These are phyloP conservation scores for Aspergillus sp. DNA, from an alignment of 2,329 filamentous ascomycete species.

Conservation along the genomic window DNA sequence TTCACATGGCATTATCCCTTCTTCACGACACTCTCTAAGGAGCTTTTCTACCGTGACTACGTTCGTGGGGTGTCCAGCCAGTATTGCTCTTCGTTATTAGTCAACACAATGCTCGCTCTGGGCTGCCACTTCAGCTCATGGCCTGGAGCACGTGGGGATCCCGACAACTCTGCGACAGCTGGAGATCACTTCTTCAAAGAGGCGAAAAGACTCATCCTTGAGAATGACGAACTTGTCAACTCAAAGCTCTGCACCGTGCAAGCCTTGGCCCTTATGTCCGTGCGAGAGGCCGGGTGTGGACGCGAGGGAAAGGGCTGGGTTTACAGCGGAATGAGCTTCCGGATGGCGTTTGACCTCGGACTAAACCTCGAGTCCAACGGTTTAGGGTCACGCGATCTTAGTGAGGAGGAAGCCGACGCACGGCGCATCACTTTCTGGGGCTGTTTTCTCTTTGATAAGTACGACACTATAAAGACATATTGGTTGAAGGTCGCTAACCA, in stretches of 20 bases:
- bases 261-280: conserved; percentile 92
- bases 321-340: conserved; percentile 97
- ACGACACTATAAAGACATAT: conserved; percentile 27
- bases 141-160: conserved; percentile 70
- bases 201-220: conserved; percentile 84
- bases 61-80: conserved; percentile 68
- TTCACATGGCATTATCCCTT: conserved; percentile 98
- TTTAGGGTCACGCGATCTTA: conserved; percentile 65
- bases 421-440: conserved; percentile 95
- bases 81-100: conserved; percentile 86
- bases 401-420: conserved; percentile 85
- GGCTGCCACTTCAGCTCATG: conserved; percentile 91
- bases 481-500: conserved; percentile 20
- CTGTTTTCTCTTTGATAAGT: conserved; percentile 96
- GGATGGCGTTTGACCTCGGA: conserved; percentile 94
- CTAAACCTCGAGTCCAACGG: conserved; percentile 81
- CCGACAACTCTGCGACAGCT: conserved; percentile 79
- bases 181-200: conserved; percentile 97
- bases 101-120: conserved; percentile 91
- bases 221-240: conserved; percentile 91
- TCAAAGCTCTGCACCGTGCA: conserved; percentile 89
- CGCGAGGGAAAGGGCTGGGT: conserved; percentile 97
- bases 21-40: conserved; percentile 88
- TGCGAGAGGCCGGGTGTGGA: conserved; percentile 91
- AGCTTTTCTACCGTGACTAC: conserved; percentile 86